phyloP scores from a whole-genome alignment of 768 basidiomycete species.

The Leccinum aurantiacum region DNA sequence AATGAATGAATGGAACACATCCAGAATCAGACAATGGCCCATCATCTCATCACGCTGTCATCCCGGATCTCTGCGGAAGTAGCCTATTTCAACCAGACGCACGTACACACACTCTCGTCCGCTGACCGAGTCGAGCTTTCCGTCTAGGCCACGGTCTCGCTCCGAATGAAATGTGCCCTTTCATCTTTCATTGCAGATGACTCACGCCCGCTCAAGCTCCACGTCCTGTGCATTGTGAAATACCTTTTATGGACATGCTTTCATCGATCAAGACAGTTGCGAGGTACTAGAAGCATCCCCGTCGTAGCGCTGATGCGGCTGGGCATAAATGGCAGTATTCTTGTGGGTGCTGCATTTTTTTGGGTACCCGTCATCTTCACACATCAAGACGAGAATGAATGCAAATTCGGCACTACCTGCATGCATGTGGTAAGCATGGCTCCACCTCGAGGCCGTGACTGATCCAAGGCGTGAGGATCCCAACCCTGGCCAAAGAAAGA shows the following conservation, averaged over 20 bases:
- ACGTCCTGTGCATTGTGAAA: conserved; percentile 31
- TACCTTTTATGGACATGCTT: conserved; percentile 10
- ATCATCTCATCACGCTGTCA: conserved; percentile 16
- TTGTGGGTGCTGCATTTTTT: conserved; percentile 25
- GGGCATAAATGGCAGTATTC: conserved; percentile 22
- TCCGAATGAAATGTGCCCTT: conserved; percentile 25
- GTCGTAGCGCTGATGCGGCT: conserved; percentile 19
- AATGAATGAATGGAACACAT: conserved; percentile 27
- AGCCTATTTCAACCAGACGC: neutral
- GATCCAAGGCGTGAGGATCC: conserved; percentile 33
- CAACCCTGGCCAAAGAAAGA: conserved; percentile 21
- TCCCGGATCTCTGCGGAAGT: neutral
- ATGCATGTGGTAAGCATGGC: conserved; percentile 35
- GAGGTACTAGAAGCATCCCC: conserved; percentile 16
- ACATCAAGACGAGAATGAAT: conserved; percentile 30
- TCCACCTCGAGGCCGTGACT: conserved; percentile 37
- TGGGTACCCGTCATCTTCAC: conserved; percentile 17
- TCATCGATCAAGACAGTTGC: conserved; percentile 21
- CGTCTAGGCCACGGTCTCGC: conserved; percentile 6
- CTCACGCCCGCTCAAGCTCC: conserved; percentile 28
- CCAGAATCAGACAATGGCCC: conserved; percentile 11
- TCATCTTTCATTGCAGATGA: conserved; percentile 6
- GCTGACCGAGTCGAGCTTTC: conserved; percentile 5
- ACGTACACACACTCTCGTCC: neutral
- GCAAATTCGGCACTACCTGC: conserved; percentile 29